Percentiles rank a stretch among this genome's conserved stretches.
These are phyloP conservation scores for Neurospora africana DNA, from an alignment of 495 filamentous ascomycete genomes.

Conservation along the genomic window DNA sequence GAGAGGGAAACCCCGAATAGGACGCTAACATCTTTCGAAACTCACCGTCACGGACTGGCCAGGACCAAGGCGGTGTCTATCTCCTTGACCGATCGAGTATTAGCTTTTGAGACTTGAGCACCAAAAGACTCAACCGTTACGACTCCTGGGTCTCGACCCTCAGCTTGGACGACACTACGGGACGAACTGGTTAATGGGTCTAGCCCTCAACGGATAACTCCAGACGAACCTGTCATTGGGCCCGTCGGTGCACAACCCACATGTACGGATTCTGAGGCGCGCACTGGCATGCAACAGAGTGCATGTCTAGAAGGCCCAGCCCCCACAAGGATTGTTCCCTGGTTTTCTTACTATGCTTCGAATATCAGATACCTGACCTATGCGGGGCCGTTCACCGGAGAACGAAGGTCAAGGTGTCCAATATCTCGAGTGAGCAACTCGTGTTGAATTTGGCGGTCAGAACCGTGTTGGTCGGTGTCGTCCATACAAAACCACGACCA, in stretches of 20 bases:
- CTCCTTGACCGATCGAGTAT: background rate
- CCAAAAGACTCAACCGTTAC: background rate
- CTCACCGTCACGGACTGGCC: background rate
- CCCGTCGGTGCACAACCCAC: background rate
- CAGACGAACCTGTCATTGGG: background rate
- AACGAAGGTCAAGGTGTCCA: background rate
- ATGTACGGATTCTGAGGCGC: background rate
- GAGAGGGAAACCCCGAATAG: background rate
- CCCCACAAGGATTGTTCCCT: background rate
- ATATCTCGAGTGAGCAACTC: background rate
- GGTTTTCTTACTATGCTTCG: background rate
- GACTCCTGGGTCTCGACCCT: background rate
- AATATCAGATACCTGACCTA: background rate
- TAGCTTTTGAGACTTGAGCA: background rate
- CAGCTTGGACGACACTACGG: background rate
- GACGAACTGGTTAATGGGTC: background rate
- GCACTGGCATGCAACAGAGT: background rate
- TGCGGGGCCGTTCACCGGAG: background rate
- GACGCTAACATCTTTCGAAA: background rate
- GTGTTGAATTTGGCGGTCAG: background rate
- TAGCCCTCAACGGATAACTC: background rate
- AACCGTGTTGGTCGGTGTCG: background rate
- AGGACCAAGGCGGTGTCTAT: background rate
- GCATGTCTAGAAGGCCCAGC: background rate
- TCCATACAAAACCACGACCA: background rate